Evolutionary conservation across 306 rosid species (phyloP).

Genomic region (Inga laurina): DNA sequence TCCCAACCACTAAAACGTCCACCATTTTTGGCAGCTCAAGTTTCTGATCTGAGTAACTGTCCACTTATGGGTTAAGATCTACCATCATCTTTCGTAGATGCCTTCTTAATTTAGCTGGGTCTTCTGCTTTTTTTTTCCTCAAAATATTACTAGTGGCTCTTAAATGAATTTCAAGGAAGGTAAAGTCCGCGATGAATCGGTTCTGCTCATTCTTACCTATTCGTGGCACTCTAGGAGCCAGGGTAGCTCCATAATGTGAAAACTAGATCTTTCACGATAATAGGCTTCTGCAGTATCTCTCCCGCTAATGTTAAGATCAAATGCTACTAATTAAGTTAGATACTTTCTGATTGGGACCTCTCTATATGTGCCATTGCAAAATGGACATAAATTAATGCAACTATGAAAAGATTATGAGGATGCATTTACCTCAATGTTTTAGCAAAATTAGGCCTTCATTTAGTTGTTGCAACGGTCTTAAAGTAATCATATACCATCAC

Average conservation of each 20-base stretch:
- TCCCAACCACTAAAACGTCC: constrained; percentile 39
- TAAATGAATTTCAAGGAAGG: constrained; percentile 18
- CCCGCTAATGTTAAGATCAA: constrained; percentile 25
- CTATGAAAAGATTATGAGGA: constrained; percentile 4
- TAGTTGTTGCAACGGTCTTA: constrained; percentile 8
- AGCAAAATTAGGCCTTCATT: background rate
- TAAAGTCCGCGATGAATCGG: constrained; percentile 11
- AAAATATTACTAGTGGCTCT: constrained; percentile 16
- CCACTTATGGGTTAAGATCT: constrained; percentile 30
- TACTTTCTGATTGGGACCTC: constrained; percentile 25
- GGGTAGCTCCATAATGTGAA: constrained; percentile 31
- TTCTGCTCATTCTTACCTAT: constrained; percentile 18
- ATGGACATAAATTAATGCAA: constrained; percentile 33
- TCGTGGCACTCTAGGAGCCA: background rate
- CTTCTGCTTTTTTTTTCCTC: constrained; percentile 17
- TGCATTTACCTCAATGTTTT: background rate
- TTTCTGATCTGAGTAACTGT: constrained; percentile 26
- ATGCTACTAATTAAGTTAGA: constrained; percentile 23
- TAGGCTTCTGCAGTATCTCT: constrained; percentile 1
- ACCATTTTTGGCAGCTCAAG: constrained; percentile 42
- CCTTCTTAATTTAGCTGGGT: constrained; percentile 11
- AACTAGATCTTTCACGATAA: constrained; percentile 23
- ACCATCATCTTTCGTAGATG: constrained; percentile 24
- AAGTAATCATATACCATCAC: background rate
- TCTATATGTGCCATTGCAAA: constrained; percentile 18